These are phyloP conservation scores for Aspergillus pseudonomiae DNA, from an alignment of 2,329 filamentous ascomycete genomes.

Conservation along the genomic window DNA sequence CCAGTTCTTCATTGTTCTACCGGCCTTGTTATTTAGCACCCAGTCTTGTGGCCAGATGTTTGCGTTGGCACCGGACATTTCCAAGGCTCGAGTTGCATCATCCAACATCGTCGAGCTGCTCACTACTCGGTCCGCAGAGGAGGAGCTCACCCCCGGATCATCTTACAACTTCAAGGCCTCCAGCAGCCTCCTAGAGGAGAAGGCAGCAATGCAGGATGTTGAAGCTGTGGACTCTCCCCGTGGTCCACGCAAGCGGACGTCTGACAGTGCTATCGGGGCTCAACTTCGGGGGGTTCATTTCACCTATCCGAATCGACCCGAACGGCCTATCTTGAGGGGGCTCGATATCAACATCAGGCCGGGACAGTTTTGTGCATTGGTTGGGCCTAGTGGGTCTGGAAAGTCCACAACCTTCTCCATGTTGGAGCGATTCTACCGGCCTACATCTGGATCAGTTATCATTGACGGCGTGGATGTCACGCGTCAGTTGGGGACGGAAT, in stretches of 20 bases:
- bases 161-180: slow-evolving; percentile 16
- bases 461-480: slow-evolving; percentile 57
- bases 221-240: slow-evolving; percentile 25
- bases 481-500: slow-evolving; percentile 40
- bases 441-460: slow-evolving; percentile 52
- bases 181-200: slow-evolving; percentile 25
- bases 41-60: slow-evolving; percentile 76
- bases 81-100: slow-evolving; percentile 64
- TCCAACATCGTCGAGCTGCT: slow-evolving; percentile 55
- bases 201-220: slow-evolving; percentile 24
- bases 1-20: slow-evolving; percentile 72
- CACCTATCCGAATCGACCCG: slow-evolving; percentile 65
- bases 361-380: slow-evolving; percentile 50
- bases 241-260: not conserved
- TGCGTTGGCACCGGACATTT: slow-evolving; percentile 72
- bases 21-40: slow-evolving; percentile 71
- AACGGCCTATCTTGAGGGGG: slow-evolving; percentile 59
- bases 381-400: slow-evolving; percentile 70
- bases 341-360: slow-evolving; percentile 57
- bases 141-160: slow-evolving; percentile 22
- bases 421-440: slow-evolving; percentile 58
- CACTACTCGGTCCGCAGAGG: slow-evolving; percentile 31
- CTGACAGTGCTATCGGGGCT: slow-evolving; percentile 49
- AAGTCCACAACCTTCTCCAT: slow-evolving; percentile 66
- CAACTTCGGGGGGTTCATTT: slow-evolving; percentile 65